These are phyloP conservation scores for Phenoliferia sp. DNA, from an alignment of 1,284 basidiomycete species.

Conservation along the genomic window DNA sequence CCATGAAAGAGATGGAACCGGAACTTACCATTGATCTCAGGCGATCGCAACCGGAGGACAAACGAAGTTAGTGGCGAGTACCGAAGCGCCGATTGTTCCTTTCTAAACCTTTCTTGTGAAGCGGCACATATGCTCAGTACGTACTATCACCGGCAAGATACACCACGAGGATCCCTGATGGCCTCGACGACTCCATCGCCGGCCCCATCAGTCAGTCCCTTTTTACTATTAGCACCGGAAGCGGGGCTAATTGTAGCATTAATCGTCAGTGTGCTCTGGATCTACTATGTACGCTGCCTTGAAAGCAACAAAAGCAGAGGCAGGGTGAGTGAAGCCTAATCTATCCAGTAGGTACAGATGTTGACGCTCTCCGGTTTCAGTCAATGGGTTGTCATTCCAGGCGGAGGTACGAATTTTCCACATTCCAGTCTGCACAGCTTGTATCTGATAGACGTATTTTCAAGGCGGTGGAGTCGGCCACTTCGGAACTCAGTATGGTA, in stretches of 20 bases:
- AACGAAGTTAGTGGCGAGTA: neutral
- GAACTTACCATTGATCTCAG: neutral
- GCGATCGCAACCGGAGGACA: neutral
- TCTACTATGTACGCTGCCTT: slow-evolving; percentile 25
- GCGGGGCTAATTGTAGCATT: neutral
- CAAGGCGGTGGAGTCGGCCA: neutral
- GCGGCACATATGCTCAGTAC: slow-evolving; percentile 12
- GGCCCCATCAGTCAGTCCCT: slow-evolving; percentile 1
- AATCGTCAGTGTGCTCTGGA: slow-evolving; percentile 17
- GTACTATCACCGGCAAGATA: slow-evolving; percentile 13
- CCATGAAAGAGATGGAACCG: neutral
- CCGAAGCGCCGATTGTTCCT: too few species aligned
- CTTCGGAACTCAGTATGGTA: neutral
- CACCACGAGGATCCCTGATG: slow-evolving; percentile 13
- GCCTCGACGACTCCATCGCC: slow-evolving; percentile 8
- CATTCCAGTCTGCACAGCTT: too few species aligned
- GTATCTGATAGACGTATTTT: too few species aligned
- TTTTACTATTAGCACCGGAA: neutral
- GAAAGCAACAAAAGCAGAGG: slow-evolving; percentile 2
- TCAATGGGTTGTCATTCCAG: slow-evolving; percentile 24
- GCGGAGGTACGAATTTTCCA: too few species aligned
- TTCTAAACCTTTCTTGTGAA: neutral
- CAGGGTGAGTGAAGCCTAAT: slow-evolving; percentile 1
- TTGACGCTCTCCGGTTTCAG: neutral
- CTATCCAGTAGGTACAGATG: too few species aligned